Evolutionary conservation across 208 protist species (phyloP).

Genomic region (Trypanosoma cruzi): DNA sequence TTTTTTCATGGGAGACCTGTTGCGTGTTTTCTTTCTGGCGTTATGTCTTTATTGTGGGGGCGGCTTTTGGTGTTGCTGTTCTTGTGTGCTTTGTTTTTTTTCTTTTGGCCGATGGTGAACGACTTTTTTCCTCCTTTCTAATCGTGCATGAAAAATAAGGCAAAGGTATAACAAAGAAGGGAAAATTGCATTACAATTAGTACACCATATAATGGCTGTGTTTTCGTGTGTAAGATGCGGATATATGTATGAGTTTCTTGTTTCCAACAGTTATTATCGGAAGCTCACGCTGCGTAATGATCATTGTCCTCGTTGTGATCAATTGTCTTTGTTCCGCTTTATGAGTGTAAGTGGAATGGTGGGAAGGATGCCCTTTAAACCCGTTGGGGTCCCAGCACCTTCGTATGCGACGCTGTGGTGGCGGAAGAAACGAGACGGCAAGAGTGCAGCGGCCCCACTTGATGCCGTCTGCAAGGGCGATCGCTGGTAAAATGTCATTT

Average conservation of each 20-base stretch:
- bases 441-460: slow-evolving; percentile 47
- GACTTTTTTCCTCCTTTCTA: no score
- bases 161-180: neutral
- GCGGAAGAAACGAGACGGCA: slow-evolving; percentile 60
- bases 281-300: slow-evolving; percentile 53
- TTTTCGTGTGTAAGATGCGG: slow-evolving; percentile 78
- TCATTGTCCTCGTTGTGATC: slow-evolving; percentile 73
- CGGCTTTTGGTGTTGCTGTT: no score
- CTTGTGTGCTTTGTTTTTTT: no score
- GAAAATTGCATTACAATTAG: neutral
- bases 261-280: slow-evolving; percentile 65
- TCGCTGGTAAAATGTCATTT: slow-evolving; percentile 49
- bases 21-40: no score
- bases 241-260: slow-evolving; percentile 80
- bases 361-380: slow-evolving; percentile 66
- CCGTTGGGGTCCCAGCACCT: slow-evolving; percentile 52
- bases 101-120: no score
- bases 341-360: slow-evolving; percentile 84
- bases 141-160: no score
- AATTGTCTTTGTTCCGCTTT: slow-evolving; percentile 63
- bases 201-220: slow-evolving; percentile 46
- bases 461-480: slow-evolving; percentile 57
- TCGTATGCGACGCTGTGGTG: slow-evolving; percentile 81
- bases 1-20: no score
- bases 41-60: no score